Evolutionary conservation across 805 yeast genomes (phyloP).

Genomic region (Teunomyces stri): DNA sequence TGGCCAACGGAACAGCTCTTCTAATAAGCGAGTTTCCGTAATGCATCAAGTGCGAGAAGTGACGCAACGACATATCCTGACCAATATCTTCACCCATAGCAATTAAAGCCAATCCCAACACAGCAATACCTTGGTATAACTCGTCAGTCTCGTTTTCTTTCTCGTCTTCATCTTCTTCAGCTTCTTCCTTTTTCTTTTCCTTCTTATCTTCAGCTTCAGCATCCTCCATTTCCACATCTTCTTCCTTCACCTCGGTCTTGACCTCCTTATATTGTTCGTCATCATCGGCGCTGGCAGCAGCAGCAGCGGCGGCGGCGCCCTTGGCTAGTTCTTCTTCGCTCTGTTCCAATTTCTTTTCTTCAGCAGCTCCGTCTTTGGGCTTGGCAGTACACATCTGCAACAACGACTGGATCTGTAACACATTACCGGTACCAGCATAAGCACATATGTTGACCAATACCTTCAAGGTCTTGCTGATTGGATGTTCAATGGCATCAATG

Average conservation of each 20-base stretch:
- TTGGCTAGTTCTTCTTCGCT: conserved; percentile 36
- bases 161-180: conserved; percentile 25
- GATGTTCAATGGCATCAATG: conserved; percentile 92
- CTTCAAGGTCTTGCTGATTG: conserved; percentile 83
- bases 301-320: too few relatives aligned
- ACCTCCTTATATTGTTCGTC: background rate
- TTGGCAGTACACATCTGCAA: conserved; percentile 85
- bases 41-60: conserved; percentile 96
- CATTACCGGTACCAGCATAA: conserved; percentile 97
- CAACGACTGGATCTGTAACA: conserved; percentile 86
- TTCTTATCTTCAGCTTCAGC: conserved; percentile 19
- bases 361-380: conserved; percentile 54
- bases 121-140: conserved; percentile 81
- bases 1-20: conserved; percentile 96
- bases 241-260: conserved; percentile 10
- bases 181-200: conserved; percentile 22
- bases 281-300: conserved; percentile 2
- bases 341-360: conserved; percentile 57
- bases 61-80: conserved; percentile 95
- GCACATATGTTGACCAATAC: conserved; percentile 91
- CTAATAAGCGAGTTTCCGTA: conserved; percentile 90
- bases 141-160: conserved; percentile 48
- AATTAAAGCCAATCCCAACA: conserved; percentile 88
- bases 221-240: conserved; percentile 34
- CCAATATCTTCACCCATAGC: conserved; percentile 99